These are phyloP conservation scores for bread wheat (Triticum aestivum) DNA, from an alignment of 176 grass and related monocot species.

Conservation along the genomic window IWGSC_CS_RefSeq_v2.1 NC_057797.1:67075618-67076117, in stretches of 20 bases:
- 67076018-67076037: neutral
- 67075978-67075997: neutral
- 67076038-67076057: neutral
- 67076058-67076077: neutral
- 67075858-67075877: neutral
- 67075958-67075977: neutral
- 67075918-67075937: neutral
- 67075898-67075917: neutral
- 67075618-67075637: fast-evolving
- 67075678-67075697: neutral
- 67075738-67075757: fast-evolving
- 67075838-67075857: neutral
- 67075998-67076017: neutral
- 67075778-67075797: neutral
- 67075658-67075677: neutral
- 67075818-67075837: neutral
- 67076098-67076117: neutral
- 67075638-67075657: neutral
- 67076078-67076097: neutral
- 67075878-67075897: neutral
- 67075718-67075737: neutral
- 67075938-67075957: neutral
- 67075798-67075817: neutral
- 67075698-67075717: neutral
- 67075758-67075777: neutral